Conservation (phyloP, 2,329 filamentous ascomycete species). For the Xylaria sp. region DNA sequence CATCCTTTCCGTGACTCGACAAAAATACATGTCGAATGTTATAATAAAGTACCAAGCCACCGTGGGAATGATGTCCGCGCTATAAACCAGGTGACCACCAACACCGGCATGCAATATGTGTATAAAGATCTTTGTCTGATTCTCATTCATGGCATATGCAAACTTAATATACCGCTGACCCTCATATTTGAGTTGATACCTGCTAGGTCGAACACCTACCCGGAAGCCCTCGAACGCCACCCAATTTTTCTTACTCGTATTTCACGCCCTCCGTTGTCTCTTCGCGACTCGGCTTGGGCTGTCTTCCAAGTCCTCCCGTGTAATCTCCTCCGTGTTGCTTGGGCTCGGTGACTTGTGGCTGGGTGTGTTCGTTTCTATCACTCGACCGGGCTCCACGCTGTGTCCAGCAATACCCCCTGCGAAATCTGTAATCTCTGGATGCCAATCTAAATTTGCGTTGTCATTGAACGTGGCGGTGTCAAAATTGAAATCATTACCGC, state of each 20-base stretch:
- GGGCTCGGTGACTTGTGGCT: constrained; percentile 57
- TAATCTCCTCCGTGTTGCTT: constrained; percentile 62
- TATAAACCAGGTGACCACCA: constrained; percentile 1
- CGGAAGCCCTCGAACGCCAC: constrained; percentile 29
- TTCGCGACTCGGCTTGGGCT: constrained; percentile 48
- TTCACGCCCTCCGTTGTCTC: constrained; percentile 48
- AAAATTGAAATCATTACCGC: constrained; percentile 55
- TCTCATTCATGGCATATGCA: constrained; percentile 30
- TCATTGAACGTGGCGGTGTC: constrained; percentile 48
- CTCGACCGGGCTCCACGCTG: constrained; percentile 35
- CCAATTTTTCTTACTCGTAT: constrained; percentile 1
- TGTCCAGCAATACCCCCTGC: constrained; percentile 28
- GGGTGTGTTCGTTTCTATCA: constrained; percentile 48
- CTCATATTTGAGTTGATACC: constrained; percentile 26
- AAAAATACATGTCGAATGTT: not conserved
- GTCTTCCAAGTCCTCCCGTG: constrained; percentile 55
- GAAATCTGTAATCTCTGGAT: constrained; percentile 42
- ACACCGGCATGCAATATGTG: constrained; percentile 4
- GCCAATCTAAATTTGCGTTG: constrained; percentile 41
- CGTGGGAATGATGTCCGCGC: not conserved
- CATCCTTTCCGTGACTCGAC: not conserved
- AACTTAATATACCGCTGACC: constrained; percentile 31
- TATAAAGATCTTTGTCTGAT: constrained; percentile 15
- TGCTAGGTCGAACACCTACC: constrained; percentile 19
- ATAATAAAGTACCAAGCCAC: not conserved